Evolutionary conservation across 805 yeast species (phyloP), one percentile per base, ranked within the genome.

Genomic region (Metschnikowia santaceciliae): DNA sequence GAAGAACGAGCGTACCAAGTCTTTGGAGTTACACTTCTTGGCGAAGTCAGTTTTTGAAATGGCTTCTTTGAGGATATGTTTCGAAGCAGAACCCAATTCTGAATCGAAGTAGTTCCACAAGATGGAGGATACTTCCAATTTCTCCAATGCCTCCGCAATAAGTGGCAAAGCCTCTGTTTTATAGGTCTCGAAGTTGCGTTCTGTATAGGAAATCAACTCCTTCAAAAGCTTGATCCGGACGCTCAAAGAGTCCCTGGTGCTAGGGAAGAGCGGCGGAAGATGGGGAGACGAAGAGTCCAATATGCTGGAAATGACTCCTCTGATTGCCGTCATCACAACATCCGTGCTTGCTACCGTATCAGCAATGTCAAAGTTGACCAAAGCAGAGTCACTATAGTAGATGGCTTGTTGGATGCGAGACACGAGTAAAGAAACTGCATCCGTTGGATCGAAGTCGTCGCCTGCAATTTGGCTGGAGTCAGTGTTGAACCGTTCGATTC

Each of bases 371-470:
- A 82, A 67, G 7, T 75, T 74, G 3, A 80, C 67, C 13, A 74
- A 77, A 2, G 74, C 40, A 67, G 77, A 61, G 66, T 72, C 67
- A 2, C 81, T 77, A 54, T 81, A 87, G 59, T 84, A 86, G 1
- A 91, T 80, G 0, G 91, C 96, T 66, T 91, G 97, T 57, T 86
- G 94, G 20, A 92, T 80, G 58, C 84, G 91, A 0, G 89, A 79
- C 61, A 84, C 84, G 33, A 88, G 72, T 43, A 83, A 74, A n/a
- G 3, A 32, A 30, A 54, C 56, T 0, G 61, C 60, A 20, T 58
- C 56, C 8, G 61, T 50, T 10, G 66, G 59, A 20, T 60, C 64
- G 4, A 53, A 57, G 4, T 56, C 63, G 1, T 57, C 56, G 2
- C 56, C 61, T 6, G 63, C 50, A 14, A 26, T 33, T 4, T 40